phyloP scores from a whole-genome alignment of 176 grass and related monocot genomes.

The Triticum monococcum region DNA sequence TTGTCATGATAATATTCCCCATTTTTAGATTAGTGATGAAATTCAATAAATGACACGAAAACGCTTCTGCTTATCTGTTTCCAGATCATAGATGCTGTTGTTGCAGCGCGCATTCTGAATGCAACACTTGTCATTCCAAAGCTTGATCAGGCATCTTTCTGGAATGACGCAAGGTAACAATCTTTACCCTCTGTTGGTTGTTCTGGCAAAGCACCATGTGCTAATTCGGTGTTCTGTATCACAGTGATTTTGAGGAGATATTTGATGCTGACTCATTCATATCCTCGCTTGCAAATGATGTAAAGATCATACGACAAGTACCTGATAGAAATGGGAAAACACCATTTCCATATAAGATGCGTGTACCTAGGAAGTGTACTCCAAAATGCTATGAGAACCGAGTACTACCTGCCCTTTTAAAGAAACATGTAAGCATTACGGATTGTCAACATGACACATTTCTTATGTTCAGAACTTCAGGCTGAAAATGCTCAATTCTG shows the following conservation, averaged over 20 bases:
- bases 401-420: conserved; percentile 81
- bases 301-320: conserved; percentile 74
- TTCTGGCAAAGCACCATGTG: not conserved
- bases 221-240: conserved; percentile 28
- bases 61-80: conserved; percentile 27
- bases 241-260: conserved; percentile 85
- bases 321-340: conserved; percentile 60
- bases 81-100: conserved; percentile 97
- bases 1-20: not conserved
- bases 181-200: conserved; percentile 26
- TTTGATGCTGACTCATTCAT: conserved; percentile 93
- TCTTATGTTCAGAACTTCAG: conserved; percentile 6
- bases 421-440: conserved; percentile 70
- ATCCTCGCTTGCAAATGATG: conserved; percentile 71
- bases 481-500: conserved; percentile 9
- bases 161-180: conserved; percentile 76
- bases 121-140: conserved; percentile 88
- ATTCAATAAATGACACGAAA: not conserved
- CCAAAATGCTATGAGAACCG: conserved; percentile 77
- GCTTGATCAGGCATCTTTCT: conserved; percentile 91
- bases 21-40: not conserved
- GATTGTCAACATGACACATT: not conserved
- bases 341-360: conserved; percentile 71
- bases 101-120: conserved; percentile 84
- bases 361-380: conserved; percentile 90